A percentile compares a stretch with the other conserved stretches of the same genome.
Evolutionary conservation across 2,329 filamentous ascomycete species (phyloP).

Genomic region (Fusarium burgessii): DNA sequence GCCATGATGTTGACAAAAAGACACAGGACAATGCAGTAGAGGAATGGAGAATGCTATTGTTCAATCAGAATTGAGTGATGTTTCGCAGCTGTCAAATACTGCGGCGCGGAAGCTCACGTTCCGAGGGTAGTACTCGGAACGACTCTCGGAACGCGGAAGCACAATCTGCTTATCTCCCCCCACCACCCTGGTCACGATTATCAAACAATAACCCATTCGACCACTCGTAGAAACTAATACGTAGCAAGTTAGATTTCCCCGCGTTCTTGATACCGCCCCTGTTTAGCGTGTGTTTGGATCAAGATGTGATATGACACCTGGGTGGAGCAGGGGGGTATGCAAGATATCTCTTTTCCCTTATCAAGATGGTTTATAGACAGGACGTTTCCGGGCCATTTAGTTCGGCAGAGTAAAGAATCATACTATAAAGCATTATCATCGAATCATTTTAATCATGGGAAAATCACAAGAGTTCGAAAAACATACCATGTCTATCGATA

Average conservation of each 20-base stretch:
- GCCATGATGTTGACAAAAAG: conserved; percentile 1
- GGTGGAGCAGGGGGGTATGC: not conserved
- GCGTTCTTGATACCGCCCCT: conserved; percentile 22
- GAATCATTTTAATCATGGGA: not conserved
- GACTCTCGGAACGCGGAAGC: conserved; percentile 12
- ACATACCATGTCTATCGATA: not conserved
- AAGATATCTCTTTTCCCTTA: not conserved
- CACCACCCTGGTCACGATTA: not conserved
- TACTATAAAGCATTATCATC: not conserved
- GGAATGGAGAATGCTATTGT: not conserved
- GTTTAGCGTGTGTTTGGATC: conserved; percentile 1
- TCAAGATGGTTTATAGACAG: not conserved
- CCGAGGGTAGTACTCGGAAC: conserved; percentile 5
- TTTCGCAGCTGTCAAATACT: conserved; percentile 8
- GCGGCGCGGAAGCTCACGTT: not conserved
- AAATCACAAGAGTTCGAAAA: no score
- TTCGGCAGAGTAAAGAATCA: no score
- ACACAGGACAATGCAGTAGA: not conserved
- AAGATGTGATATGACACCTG: conserved; percentile 2
- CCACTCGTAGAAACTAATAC: not conserved
- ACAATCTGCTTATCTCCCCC: not conserved
- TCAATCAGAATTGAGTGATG: not conserved
- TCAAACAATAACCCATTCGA: not conserved
- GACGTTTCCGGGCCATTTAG: not conserved
- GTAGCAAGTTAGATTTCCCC: not conserved